Base-by-base conservation (phyloP, 2,329 filamentous ascomycete genomes). In the Talaromyces rugulosus region DNA sequence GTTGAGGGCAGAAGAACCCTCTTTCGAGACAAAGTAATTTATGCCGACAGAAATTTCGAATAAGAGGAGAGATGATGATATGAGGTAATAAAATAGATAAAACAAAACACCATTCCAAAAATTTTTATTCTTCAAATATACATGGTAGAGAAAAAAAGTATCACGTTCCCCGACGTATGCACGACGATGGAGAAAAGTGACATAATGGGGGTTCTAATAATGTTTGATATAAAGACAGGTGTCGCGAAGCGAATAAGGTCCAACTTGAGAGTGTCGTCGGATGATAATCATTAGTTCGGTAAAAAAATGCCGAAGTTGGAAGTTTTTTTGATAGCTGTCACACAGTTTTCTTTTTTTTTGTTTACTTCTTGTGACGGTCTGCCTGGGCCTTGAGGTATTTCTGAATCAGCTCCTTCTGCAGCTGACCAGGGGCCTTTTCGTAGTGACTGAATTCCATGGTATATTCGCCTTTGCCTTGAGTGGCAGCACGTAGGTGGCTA, bases 391-490 rank as follows among this genome's bases (percentile, higher is more conserved):
- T 90, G 71, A 88, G 81, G 70, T 89, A 83, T 76, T 89, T 88
- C 28, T 85, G 82, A 50, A 90, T 80, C 56, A 91, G 77, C 74
- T 90, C 88, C 77, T 85, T 89, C 89, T 99, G 95, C 76, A 98
- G 76, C 74, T 98, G 93, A 70, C 87, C 86, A 56, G 93, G 90
- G 63, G 95, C 92, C 58, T 92, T 83, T 58, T 90, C 87, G 72
- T 99, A 99, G 80, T 98, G 95, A 77, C 90, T 95, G 73, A 99
- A 99, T 80, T 99, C 95, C 95, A 99, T 98, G 71, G 86, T 90
- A 74, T 97, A 99, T 81, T 99, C 95, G 71, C 95, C 95, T 84
- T 99, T 99, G 65, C 95, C 95, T 81, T 99, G 95, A 2, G 93
- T 98, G 27, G 93, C 91, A 14, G 95, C 95, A 69, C 95, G 86